Conservation (phyloP, 163 green algal genomes). For the Smithsoniella earleae region DNA sequence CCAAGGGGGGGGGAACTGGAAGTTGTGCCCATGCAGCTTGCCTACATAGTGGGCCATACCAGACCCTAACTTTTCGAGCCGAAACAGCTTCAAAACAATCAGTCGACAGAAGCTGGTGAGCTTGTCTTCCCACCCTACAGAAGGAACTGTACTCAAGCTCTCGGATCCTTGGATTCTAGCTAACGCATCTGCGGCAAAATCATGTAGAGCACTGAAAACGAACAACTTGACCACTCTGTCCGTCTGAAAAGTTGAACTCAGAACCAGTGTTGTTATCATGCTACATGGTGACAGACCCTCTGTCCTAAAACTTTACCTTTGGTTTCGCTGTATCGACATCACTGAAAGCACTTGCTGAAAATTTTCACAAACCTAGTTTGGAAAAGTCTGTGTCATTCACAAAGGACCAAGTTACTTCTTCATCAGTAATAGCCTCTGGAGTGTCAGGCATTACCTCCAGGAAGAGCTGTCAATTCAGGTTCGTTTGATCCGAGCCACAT, state of each 20-base stretch:
- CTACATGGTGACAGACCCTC: no score
- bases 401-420: no score
- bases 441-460: no score
- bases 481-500: constrained; percentile 31
- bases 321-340: no score
- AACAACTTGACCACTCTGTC: background rate
- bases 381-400: no score
- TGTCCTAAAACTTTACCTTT: no score
- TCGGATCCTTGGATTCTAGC: background rate
- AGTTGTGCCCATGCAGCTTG: constrained; percentile 35
- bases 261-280: no score
- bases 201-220: background rate
- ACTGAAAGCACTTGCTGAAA: no score
- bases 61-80: constrained; percentile 52
- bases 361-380: no score
- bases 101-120: constrained; percentile 46
- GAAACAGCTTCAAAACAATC: constrained; percentile 53
- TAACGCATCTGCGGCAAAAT: background rate
- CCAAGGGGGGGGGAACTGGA: constrained; percentile 55
- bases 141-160: background rate
- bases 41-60: constrained; percentile 35
- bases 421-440: no score
- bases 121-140: constrained; percentile 30
- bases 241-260: no score
- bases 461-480: constrained; percentile 41